Base-by-base conservation (phyloP, 352 stramenopile genomes). In the Plasmopara muralis region DNA sequence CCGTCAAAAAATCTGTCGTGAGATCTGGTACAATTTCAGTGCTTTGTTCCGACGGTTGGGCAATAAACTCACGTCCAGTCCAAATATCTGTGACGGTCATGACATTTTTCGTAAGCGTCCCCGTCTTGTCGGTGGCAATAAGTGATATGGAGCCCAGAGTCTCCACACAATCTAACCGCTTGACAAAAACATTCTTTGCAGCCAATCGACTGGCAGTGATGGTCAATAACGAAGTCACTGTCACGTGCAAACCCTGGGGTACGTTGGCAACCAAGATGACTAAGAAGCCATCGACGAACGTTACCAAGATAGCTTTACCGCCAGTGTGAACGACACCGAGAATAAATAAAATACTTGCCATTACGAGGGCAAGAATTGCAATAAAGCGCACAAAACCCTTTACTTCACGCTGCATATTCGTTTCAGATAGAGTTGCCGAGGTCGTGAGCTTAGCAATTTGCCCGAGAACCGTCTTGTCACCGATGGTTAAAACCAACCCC, bases 81-180 rank as follows among this genome's bases (percentile, higher is more conserved):
- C 68, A 82, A 18, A 57, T 73, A 43, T 83, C 67, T 2, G 68
- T 76, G 28, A 81, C 60, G 12, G 72, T 72, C 80, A 81, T 77
- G 43, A 83, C 65, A 62, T 77, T 80, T 55, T 75, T 78, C 4
- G 92, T 98, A 6, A 97, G 75, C 40, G 89, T 97, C 18, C 87
- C 88, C 2, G 89, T 97, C 68, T 97, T 97, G 68, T 98, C 93
- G 0, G 84, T 95, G 28, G 88, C 96, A 14, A 98, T 76, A 16
- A 97, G 71, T 40, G 71, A 75, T 66, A 96, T 96, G 25, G 72
- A 77, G 3, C 85, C 89, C 47, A 97, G 68, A 9, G 92, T 89
- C 59, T 97, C 83, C 43, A 97, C 91, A 18, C 87, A 89, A 28
- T 85, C 80, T 2, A 97, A 52, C 2, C 86, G 66, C 43, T 89